These are phyloP conservation scores for Mycena indigotica DNA, from an alignment of 768 basidiomycete genomes.

Conservation along the genomic window DNA sequence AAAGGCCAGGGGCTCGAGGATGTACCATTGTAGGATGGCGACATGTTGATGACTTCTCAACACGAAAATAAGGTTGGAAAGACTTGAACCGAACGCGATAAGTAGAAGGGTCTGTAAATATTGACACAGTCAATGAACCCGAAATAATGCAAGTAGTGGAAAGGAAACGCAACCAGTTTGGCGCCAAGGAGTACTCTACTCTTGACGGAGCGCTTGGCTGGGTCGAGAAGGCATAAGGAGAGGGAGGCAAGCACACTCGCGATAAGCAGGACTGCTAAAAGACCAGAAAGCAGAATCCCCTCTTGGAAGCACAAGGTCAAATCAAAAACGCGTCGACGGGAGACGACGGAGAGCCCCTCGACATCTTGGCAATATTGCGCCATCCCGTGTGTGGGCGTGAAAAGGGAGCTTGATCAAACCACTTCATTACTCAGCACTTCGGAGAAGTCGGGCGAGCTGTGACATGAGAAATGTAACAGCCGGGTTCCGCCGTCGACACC, in stretches of 20 bases:
- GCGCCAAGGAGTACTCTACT: conserved; percentile 53
- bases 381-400: background rate
- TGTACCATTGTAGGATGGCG: conserved; percentile 52
- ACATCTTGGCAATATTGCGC: conserved; percentile 44
- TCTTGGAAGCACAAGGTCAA: conserved; percentile 83
- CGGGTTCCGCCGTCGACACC: background rate
- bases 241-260: conserved; percentile 41
- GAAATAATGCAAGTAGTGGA: background rate
- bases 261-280: conserved; percentile 51
- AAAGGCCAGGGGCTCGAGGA: conserved; percentile 61
- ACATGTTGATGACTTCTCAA: conserved; percentile 36
- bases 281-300: conserved; percentile 57
- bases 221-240: conserved; percentile 27
- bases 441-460: no score
- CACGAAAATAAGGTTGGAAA: conserved; percentile 44
- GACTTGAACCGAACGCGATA: conserved; percentile 50
- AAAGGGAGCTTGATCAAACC: background rate
- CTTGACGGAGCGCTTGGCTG: conserved; percentile 40
- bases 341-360: conserved; percentile 71
- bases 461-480: no score
- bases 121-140: no score
- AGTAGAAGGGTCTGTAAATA: conserved; percentile 47
- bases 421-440: no score
- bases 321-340: conserved; percentile 67
- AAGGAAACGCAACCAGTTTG: conserved; percentile 62